Evolutionary conservation across 2,329 filamentous ascomycete species (phyloP), one percentile per base, ranked within the genome.

Genomic region (Lachnellula cervina): DNA sequence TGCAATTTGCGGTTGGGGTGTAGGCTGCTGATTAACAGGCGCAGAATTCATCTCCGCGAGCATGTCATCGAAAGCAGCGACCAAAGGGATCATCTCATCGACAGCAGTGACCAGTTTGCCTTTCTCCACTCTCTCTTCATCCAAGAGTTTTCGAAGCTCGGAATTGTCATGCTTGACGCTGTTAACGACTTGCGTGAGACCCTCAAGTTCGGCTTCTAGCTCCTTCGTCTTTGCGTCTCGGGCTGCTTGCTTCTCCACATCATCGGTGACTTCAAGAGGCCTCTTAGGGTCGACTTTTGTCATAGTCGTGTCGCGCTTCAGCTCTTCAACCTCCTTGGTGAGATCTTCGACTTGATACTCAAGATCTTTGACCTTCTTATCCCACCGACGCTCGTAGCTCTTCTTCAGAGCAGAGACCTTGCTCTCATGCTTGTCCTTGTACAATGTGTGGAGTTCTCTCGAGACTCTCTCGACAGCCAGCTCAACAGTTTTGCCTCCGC

Each of bases 351-450:
- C 78, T 59, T 84, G 84, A 17, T 72, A 70, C 72, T 96, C 89
- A 2, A 96, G 81, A 65, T 93, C 89, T 52, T 82, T 83, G 55
- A 93, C 83, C 68, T 88, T 89, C 78, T 95, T 95, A 73, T 96
- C 90, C 82, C 90, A 94, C 53, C 93, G 86, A 47, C 82, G 82
- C 71, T 97, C 90, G 74, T 97, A 88, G 59, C 82, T 86, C 73
- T 87, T 86, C 75, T 87, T 97, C 62, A 99, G 79, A 4, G 92
- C 93, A 1, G 89, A 83, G 45, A 97, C 93, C 76, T 99, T 99
- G 60, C 87, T 90, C 76, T 97, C 93, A 71, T 99, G 94, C 75
- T 99, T 99, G 69, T 88, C 86, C 76, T 97, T 97, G 80, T 99
- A 99, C 11, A 96, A 80, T 0, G 87, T 81, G 70, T 99, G 94